Evolutionary conservation across 768 basidiomycete genomes (phyloP).

Genomic region (Fomitopsis pulvina): DNA sequence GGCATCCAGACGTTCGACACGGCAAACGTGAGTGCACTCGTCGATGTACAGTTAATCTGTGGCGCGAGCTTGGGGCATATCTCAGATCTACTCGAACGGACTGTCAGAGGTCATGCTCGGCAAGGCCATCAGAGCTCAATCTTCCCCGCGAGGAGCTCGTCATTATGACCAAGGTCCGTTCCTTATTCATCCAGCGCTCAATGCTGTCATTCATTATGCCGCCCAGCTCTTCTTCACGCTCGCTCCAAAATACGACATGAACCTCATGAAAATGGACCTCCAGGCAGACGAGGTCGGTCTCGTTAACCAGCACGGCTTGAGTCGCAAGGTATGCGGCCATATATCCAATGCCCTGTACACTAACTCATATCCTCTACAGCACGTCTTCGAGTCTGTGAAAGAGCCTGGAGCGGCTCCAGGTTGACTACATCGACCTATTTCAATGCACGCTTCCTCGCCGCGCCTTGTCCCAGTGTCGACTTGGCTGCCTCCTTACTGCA

Average conservation of each 20-base stretch:
- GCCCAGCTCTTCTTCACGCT: slow-evolving; percentile 6
- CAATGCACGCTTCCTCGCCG: slow-evolving; percentile 29
- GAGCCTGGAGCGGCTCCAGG: slow-evolving; percentile 34
- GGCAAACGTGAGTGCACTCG: slow-evolving; percentile 13
- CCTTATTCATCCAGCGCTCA: not conserved
- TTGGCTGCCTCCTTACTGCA: slow-evolving; percentile 1
- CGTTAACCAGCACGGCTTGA: slow-evolving; percentile 30
- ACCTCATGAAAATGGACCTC: slow-evolving; percentile 1
- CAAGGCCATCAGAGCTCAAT: slow-evolving; percentile 34
- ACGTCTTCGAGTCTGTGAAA: slow-evolving; percentile 59
- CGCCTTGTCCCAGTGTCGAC: not conserved
- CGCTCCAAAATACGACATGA: not conserved
- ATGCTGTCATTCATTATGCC: not conserved
- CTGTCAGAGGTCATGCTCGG: slow-evolving; percentile 34
- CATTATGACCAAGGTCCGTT: slow-evolving; percentile 37
- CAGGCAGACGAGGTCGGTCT: slow-evolving; percentile 18
- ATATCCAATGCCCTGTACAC: not conserved
- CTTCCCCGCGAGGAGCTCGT: slow-evolving; percentile 39
- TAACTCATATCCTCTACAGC: slow-evolving; percentile 28
- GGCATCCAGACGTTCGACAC: slow-evolving; percentile 33
- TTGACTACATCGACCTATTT: slow-evolving; percentile 53
- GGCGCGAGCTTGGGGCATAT: slow-evolving; percentile 1
- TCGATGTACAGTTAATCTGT: not conserved
- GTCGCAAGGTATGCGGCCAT: slow-evolving; percentile 26
- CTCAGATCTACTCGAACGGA: slow-evolving; percentile 27